phyloP scores from a whole-genome alignment of 2,329 filamentous ascomycete species.

The Stachybotrys echinatus region DNA sequence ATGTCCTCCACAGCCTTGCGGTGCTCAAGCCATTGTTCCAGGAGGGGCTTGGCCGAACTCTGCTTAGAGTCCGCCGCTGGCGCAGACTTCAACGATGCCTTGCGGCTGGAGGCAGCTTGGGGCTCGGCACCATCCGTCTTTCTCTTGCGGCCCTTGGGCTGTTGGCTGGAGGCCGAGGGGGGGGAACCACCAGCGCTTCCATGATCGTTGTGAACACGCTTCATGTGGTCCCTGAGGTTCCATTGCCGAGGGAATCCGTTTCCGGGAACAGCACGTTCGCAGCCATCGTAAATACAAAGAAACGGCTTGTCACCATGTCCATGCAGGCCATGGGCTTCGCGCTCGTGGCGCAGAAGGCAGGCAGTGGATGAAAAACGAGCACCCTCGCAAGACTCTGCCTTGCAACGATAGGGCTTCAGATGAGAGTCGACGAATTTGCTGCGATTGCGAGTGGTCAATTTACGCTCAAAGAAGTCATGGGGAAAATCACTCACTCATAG shows the following conservation, averaged over 20 bases:
- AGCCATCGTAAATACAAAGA: conserved; percentile 81
- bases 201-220: conserved; percentile 75
- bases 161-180: conserved; percentile 20
- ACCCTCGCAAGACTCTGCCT: conserved; percentile 75
- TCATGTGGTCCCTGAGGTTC: conserved; percentile 97
- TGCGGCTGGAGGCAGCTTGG: conserved; percentile 36
- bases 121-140: conserved; percentile 47
- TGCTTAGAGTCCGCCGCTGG: conserved; percentile 26
- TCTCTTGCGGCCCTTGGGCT: conserved; percentile 50
- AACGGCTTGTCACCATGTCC: conserved; percentile 91
- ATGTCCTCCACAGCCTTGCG: conserved; percentile 59
- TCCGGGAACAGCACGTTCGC: conserved; percentile 74
- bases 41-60: conserved; percentile 31
- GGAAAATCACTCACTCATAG: conserved; percentile 71
- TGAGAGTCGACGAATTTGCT: conserved; percentile 98
- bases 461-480: too few species aligned
- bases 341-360: conserved; percentile 88
- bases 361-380: conserved; percentile 92
- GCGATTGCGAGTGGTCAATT: conserved; percentile 5
- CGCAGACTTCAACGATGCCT: conserved; percentile 39
- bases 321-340: conserved; percentile 93
- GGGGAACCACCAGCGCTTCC: conserved; percentile 37
- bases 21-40: conserved; percentile 56
- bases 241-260: conserved; percentile 92
- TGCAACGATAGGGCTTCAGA: conserved; percentile 94